Base-by-base conservation (phyloP, 176 grass and related monocot species). In the Carex littledalei region DNA sequence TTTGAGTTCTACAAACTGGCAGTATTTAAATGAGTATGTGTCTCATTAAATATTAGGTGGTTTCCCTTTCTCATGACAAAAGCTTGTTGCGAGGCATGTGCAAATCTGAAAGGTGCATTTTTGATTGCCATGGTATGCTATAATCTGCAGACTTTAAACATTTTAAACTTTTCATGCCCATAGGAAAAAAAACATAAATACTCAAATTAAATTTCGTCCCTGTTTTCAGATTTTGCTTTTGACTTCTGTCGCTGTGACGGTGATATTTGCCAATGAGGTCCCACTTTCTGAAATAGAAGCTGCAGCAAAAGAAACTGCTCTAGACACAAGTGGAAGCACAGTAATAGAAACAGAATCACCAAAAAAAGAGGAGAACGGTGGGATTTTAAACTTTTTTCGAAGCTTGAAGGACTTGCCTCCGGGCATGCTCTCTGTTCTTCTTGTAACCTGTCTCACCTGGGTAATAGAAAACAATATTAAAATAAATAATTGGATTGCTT, bases 81-180 rank as follows among this genome's bases (percentile, higher is more conserved):
- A 59, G 88, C 93, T 58, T 98, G 93, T 1, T 98, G 93, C 49
- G 91, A 98, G 87, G 85, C 89, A 67, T 95, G 96, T 78, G 91
- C 96, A 61, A 95, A 98, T 85, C 78, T 98, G 83, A 95, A 95
- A 85, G 93, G 89, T 31, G 93, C 91, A 59, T 95, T 98, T 88
- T 83, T 98, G 53, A 77, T 98, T 82, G 96, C 96, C 65, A 91
- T 95, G 91, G 93, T 95, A 90, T 77, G 89, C 63, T 45, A 34
- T 2, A 17, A 32, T 81, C 22, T 70, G 7, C 24, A 45, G 13
- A 75, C 31, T 5, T 80, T 53, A 58, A 61, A 24, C 43, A 47
- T 75, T 50, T 78, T 15, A 26, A 26, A 12, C 4, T 56, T 54
- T 55, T 41, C 21, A 37, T 55, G 17, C 17, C 3, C 2, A 56